Evolutionary conservation across 192 early-diverging fungal genomes (phyloP), one percentile per base, ranked within the genome.

Genomic region (Coemansia sp.): DNA sequence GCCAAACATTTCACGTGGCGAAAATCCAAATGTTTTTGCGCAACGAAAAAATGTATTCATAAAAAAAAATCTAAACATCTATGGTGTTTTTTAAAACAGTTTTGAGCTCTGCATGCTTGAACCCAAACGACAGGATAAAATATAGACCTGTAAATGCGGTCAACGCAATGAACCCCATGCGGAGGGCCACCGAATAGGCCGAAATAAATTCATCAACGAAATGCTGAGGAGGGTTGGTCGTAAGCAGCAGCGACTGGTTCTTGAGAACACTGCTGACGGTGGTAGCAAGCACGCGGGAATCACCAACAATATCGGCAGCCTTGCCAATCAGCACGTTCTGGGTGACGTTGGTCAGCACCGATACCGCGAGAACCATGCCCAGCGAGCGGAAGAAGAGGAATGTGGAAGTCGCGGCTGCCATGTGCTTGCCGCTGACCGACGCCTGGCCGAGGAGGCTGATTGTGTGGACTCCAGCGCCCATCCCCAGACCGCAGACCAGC

Each of bases 381-480:
- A 88, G 71, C 9, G 83, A 81, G 47, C 87, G 85, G 68, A 84
- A 84, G 48, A 90, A 91, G 23, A 82, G 69, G 7, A 79, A 70
- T 28, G 84, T 62, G 0, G 88, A 76, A 11, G 89, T 90, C 8
- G 81, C 81, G 23, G 84, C 57, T 2, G 89, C 91, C 59, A 92
- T 83, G 28, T 89, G 80, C 25, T 60, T 56, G 21, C 69, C 56
- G 1, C 54, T 48, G 31, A 91, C 91, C 19, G 83, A 65, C 3
- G 86, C 79, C 65, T 94, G 92, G 29, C 82, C 77, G n/a, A 82
- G 82, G 5, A 93, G 72, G 30, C 85, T 71, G n/a, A 85, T 71
- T 2, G 84, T 84, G 65, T 91, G 91, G 44, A 94, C 77, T 53
- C 85, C 82, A 22, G 73, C 54, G 30, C 95, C 94, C 22, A 88